A percentile compares a stretch with the other conserved stretches of the same genome.
These are phyloP conservation scores for Coemansia sp. DNA, from an alignment of 192 early-diverging fungal species.

Conservation along the genomic window DNA sequence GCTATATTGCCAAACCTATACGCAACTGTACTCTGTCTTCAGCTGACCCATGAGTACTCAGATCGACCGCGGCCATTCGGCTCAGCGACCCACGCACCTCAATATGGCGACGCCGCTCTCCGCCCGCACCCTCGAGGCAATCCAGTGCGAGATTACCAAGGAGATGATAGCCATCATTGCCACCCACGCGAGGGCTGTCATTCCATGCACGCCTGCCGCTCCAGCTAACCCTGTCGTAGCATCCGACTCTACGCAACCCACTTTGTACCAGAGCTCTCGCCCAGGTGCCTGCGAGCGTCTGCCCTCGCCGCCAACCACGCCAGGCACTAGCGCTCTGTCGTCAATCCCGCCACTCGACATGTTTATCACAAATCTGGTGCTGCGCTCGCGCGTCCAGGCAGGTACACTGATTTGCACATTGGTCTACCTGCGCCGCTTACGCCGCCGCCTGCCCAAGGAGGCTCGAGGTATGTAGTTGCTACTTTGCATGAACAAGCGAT, in stretches of 20 bases:
- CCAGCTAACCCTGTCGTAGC: slow-evolving; percentile 10
- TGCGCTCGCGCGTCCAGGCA: slow-evolving; percentile 69
- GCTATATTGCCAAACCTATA: background rate
- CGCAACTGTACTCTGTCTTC: background rate
- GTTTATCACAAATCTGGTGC: slow-evolving; percentile 69
- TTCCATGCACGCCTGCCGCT: slow-evolving; percentile 59
- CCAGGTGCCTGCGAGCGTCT: slow-evolving; percentile 30
- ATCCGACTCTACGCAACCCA: background rate
- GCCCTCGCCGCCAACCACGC: slow-evolving; percentile 62
- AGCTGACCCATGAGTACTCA: slow-evolving; percentile 28
- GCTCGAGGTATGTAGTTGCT: slow-evolving; percentile 66
- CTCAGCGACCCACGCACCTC: slow-evolving; percentile 35
- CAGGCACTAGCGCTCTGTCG: slow-evolving; percentile 29
- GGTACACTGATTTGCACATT: slow-evolving; percentile 73
- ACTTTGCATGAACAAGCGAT: slow-evolving; percentile 2
- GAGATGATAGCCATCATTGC: slow-evolving; percentile 62
- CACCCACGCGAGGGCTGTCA: slow-evolving; percentile 59
- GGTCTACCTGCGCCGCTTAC: slow-evolving; percentile 73
- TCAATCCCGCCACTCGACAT: slow-evolving; percentile 64
- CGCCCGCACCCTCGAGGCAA: slow-evolving; percentile 41
- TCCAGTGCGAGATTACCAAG: slow-evolving; percentile 54
- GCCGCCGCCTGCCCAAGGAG: slow-evolving; percentile 65
- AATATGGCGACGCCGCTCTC: slow-evolving; percentile 50
- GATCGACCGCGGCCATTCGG: slow-evolving; percentile 19
- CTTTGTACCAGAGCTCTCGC: slow-evolving; percentile 3